Percentiles rank a stretch among this genome's conserved stretches.
These are phyloP conservation scores for Brassica hybrid DNA, from an alignment of 441 rosid species.

Conservation along the genomic window DNA sequence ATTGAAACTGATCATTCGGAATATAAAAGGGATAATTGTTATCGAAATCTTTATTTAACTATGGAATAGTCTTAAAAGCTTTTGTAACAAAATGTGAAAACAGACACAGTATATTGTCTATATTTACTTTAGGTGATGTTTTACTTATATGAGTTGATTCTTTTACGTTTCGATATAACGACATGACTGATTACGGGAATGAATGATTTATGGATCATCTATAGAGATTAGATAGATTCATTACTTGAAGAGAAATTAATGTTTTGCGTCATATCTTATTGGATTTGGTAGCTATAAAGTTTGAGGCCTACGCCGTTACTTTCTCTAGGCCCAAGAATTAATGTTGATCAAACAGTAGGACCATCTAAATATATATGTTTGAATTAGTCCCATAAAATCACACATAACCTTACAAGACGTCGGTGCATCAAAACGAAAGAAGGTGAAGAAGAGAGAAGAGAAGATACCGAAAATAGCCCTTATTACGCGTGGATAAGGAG, in stretches of 20 bases:
- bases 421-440: neutral
- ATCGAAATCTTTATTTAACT: neutral
- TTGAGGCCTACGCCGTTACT: neutral
- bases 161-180: neutral
- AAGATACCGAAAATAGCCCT: conserved; percentile 20
- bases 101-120: conserved; percentile 5
- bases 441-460: neutral
- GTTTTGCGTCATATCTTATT: neutral
- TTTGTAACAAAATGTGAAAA: neutral
- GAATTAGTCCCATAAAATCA: no score
- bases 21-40: neutral
- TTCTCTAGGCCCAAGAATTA: neutral
- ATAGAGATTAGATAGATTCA: neutral
- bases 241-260: neutral
- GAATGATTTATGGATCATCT: neutral
- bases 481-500: conserved; percentile 14
- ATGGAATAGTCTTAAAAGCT: neutral
- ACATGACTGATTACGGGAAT: neutral
- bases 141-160: conserved; percentile 25
- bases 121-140: neutral
- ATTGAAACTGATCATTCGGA: neutral
- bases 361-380: neutral
- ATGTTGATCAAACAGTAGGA: neutral
- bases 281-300: neutral
- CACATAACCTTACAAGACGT: neutral